Conservation (phyloP, 78 protist species). For the Bigelowiella natans region DNA sequence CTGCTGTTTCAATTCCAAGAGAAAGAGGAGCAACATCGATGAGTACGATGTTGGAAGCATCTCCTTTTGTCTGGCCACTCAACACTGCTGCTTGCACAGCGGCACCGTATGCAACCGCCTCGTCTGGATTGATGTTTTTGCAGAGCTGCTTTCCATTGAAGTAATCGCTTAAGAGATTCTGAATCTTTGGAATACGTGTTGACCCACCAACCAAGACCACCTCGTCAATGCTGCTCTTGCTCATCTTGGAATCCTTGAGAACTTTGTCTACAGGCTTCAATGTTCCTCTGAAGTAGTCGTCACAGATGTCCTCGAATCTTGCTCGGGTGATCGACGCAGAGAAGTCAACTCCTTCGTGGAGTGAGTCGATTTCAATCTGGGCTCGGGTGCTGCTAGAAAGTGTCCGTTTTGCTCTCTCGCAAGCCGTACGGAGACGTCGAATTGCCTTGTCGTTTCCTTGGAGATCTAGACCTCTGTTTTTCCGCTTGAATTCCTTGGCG, state of each 20-base stretch:
- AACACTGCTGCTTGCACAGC: constrained; percentile 42
- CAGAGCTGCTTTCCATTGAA: constrained; percentile 89
- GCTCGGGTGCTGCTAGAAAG: constrained; percentile 61
- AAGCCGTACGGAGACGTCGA: constrained; percentile 54
- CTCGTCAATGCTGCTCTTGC: constrained; percentile 64
- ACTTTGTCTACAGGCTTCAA: constrained; percentile 79
- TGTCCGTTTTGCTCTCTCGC: constrained; percentile 67
- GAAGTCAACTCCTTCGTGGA: constrained; percentile 91
- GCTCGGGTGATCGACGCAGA: constrained; percentile 88
- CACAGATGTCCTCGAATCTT: constrained; percentile 85
- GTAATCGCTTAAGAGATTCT: constrained; percentile 77
- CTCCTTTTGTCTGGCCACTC: constrained; percentile 1
- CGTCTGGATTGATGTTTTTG: constrained; percentile 46
- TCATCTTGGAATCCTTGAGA: constrained; percentile 73
- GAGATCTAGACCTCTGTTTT: constrained; percentile 31
- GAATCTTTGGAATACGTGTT: constrained; percentile 95
- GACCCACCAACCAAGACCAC: constrained; percentile 97
- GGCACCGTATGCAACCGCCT: constrained; percentile 65
- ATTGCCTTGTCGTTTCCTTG: constrained; percentile 28
- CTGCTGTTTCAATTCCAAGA: constrained; percentile 62
- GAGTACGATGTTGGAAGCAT: constrained; percentile 2
- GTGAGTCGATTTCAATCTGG: constrained; percentile 88
- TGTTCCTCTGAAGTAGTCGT: constrained; percentile 77
- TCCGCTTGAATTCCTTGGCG: constrained; percentile 41
- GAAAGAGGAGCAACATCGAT: constrained; percentile 60